Base-by-base conservation (phyloP, 106 monocot species). In the Acorus gramineus region DNA sequence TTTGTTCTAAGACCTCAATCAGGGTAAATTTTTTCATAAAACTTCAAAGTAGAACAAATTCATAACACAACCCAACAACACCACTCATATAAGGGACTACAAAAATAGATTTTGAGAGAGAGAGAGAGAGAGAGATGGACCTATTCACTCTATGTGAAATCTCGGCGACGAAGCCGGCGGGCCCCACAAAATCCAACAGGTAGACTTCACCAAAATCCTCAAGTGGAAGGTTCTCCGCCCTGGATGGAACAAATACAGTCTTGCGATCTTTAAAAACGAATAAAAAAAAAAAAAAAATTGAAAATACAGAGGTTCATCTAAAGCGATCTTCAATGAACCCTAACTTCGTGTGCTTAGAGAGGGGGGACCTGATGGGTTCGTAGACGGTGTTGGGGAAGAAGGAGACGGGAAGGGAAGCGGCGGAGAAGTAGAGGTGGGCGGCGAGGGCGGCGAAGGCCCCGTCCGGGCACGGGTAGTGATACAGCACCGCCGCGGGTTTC, bases 361-460 rank as follows among this genome's bases (percentile, higher is more conserved):
- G 46, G 8, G 3, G 52, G 52, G 68, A 86, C 93, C 79, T 90
- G 80, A 94, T 64, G 74, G 90, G 95, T 63, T 90, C 77, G 71
- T 95, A 95, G 64, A 85, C 90, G 65, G 90, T 73, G 75, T 95
- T 90, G 49, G 95, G 95, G 80, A 85, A 82, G 78, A 90, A 90
- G 47, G 55, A 62, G 53, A 79, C 90, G 3, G 95, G 90, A 6
- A 75, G 52, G 3, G 82, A 76, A 3, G 69, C 65, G 68, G 82
- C 87, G 60, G 81, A 80, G 90, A 95, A 95, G 80, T 95, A 90
- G 57, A 95, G 86, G 60, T 90, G 87, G 0, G 95, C 95, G 5
- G 95, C 90, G 6, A 95, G 74, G 47, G 95, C 90, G 2, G 95
- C 95, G 65, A 95, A 95, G 1, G 76, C 95, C 46, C 95, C 95